Base-by-base conservation (phyloP, 75 land plant genomes). In the Pinus albicaulis region DNA sequence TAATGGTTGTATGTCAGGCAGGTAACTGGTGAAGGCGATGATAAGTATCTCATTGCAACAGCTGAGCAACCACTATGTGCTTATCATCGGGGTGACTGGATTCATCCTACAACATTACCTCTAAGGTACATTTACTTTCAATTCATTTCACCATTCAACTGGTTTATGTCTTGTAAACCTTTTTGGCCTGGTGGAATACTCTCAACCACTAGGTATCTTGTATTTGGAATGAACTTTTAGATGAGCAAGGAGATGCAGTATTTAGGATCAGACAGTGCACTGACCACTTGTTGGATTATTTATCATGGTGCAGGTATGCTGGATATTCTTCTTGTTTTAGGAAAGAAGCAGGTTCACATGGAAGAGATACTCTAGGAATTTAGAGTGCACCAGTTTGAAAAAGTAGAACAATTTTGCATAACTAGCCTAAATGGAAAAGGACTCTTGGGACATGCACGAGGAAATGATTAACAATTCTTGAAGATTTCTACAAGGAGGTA, bases 11-110 rank as follows among this genome's bases (percentile, higher is more conserved):
- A 16, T 25, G 63, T 34, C 24, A 44, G 26, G 22, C 76, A 95
- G 98, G 99, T 96, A 19, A 88, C 90, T 72, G 99, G 99, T 14
- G 99, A 96, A 84, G 98, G 98, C 56, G 99, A 96, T 83, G 98
- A 94, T 79, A 96, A 96, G 76, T 96, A 96, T 85, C 83, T 96
- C 74, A 96, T 96, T 84, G 99, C 99, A 26, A 96, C 99, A 41
- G 83, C 99, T 76, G 99, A 96, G 78, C 99, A 96, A 66, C 99
- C 99, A 28, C 77, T 96, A 14, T 94, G 98, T 89, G 89, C 99
- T 26, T 92, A 92, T 83, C 98, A 96, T 82, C 64, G 95, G 1
- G 90, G 85, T 73, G 94, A 94, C 22, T 89, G 97, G 94, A 88
- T 96, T 63, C 94, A 96, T 81, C 92, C 99, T 41, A 78, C 94